Base-by-base conservation (phyloP, 2,329 filamentous ascomycete genomes). In the Mycogone perniciosa region DNA sequence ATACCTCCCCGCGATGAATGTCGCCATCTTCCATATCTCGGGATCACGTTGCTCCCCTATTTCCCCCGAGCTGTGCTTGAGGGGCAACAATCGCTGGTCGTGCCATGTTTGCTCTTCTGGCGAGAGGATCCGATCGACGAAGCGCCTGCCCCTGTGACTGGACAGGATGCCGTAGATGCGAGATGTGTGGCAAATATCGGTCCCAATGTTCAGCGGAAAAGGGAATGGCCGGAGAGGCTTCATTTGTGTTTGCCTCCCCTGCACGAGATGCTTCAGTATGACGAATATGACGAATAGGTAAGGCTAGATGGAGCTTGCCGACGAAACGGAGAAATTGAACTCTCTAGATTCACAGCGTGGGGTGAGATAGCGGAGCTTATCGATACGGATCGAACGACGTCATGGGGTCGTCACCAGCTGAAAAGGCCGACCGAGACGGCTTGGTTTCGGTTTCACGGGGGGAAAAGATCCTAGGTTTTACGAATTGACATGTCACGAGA, bases 121-220 rank as follows among this genome's bases (percentile, higher is more conserved):
- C 4, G 71, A 66, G 27, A 82, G 64, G 46, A 82, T 60, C 50
- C 74, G 73, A 7, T 65, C 60, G 45, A 81, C 62, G 58, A 82
- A 80, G 31, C 70, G 71, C 5, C 55, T 48, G 1, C 69, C 71
- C 37, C 64, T 63, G 7, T 69, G 64, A 29, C 71, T 64, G 13
- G 63, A 66, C 47, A 92, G 66, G 46, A 90, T 72, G 20, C 67
- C 65, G 54, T 73, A 70, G 53, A 95, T 81, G 50, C 89, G 82
- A 1, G 76, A 68, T 51, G 89, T 77, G 51, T 77, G 76, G 66
- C 88, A 89, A 51, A 95, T 85, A 64, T 95, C 90, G 44, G 81
- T 92, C 52, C 90, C 90, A 47, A 95, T 72, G 44, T 77, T 76
- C 10, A 92, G 63, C 1, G 82, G 73, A n/a, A 82, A 73, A 1